Evolutionary conservation across 192 early-diverging fungal genomes (phyloP).

Genomic region (Pecoramyces ruminantium): DNA sequence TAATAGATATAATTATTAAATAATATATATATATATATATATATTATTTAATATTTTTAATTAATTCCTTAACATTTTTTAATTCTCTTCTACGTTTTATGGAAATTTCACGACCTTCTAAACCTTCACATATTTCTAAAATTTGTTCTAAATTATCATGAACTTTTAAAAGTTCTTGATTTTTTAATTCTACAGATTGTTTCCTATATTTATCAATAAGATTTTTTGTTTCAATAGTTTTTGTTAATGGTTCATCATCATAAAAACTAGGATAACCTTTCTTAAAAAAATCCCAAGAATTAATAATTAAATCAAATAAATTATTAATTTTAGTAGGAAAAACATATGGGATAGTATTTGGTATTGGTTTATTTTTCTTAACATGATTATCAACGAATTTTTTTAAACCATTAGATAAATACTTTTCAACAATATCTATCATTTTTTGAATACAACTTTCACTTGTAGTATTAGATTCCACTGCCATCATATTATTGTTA

Average conservation of each 20-base stretch:
- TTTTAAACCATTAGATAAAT: background rate
- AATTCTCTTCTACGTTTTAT: background rate
- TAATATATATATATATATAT: too few species aligned
- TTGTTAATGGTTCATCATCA: background rate
- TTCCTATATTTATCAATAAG: background rate
- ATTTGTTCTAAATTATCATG: background rate
- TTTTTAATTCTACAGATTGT: background rate
- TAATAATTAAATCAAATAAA: background rate
- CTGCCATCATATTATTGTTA: background rate
- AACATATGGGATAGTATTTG: background rate
- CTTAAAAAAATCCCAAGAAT: background rate
- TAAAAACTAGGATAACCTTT: background rate
- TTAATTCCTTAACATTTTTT: background rate
- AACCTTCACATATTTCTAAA: background rate
- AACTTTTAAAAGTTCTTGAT: background rate
- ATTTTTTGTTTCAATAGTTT: background rate
- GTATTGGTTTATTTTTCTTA: background rate
- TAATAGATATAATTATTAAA: too few species aligned
- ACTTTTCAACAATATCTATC: background rate
- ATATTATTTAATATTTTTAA: background rate
- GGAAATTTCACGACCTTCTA: background rate
- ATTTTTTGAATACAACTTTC: background rate
- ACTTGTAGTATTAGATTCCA: background rate
- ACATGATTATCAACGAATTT: background rate
- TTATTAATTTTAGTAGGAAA: background rate